Evolutionary conservation across 805 yeast species (phyloP), one percentile per base, ranked within the genome.

Genomic region (Cyberlindnera petersonii): DNA sequence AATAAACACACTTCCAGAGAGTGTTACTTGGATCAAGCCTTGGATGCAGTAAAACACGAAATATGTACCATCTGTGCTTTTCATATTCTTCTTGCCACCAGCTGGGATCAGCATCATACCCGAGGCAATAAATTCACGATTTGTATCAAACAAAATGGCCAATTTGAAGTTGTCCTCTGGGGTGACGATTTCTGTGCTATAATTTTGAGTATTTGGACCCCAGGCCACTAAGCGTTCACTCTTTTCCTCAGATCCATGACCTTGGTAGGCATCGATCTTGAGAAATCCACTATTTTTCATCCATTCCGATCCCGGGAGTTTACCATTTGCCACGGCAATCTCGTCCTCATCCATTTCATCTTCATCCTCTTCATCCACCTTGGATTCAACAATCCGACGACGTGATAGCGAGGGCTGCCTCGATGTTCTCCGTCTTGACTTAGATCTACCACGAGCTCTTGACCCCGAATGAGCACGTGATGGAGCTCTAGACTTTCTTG

Each of bases 21-120:
- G 47, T 2, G 78, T 74, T 3, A 85, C 89, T 51, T 85, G 86
- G 8, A 86, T 56, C 3, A 72, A 49, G 0, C 97, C 97, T 27
- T 70, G 65, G 5, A 83, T 71, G 30, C 88, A 87, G 55, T 79
- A 83, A 55, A 88, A 88, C 20, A 81, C 77, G 51, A 83, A 79
- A 47, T 80, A 73, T 2, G 85, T 79, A 8, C 69, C 55, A 22
- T 77, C 81, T 17, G 89, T 75, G 19, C 74, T 64, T 46, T 76
- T 75, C 42, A 72, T 60, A 31, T 79, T 73, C 54, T 84, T 86
- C 35, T 71, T 66, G 0, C 83, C 81, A 8, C 72, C 74, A 1
- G 65, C 56, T 0, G 91, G 88, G 22, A 86, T 63, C 42, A 77
- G 77, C 41, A 86, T 65, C 50, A 84, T 66, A 4, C 95, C 96